Evolutionary conservation across 2,329 filamentous ascomycete genomes (phyloP), one percentile per base, ranked within the genome.

Genomic region (Exophiala dermatitidis): DNA sequence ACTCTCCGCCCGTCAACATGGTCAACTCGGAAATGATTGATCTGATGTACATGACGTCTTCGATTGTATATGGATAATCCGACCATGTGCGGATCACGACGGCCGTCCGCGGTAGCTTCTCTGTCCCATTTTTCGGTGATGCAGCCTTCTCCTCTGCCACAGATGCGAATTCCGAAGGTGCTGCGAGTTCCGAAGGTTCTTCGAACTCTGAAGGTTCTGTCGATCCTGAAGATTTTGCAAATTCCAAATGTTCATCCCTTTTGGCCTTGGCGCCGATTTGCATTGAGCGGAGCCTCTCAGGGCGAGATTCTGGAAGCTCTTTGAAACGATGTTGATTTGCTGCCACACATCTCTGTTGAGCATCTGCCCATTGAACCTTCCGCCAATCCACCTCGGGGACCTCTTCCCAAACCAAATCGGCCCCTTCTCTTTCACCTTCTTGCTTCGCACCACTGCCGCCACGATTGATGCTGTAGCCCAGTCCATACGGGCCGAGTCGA

Each of bases 381-480:
- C 82, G 77, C 69, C 83, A 97, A 68, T 95, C 88, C 7, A 96
- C 83, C 55, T 86, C 82, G 2, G 82, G 77, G 3, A 75, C 73
- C 44, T 81, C 77, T 8, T 80, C 76, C 90, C 90, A 96, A 5
- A 95, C 84, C 26, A 79, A 74, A 40, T 90, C 85, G n/a, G 82
- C 78, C 2, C 89, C 90, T 60, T 93, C 86, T 46, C 78, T 82
- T 58, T 96, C 87, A 26, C 89, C 89, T 63, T 90, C 83, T 68
- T 94, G 80, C 7, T 88, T 90, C n/a, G 87, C 83, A 3, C 91
- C 90, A 29, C 86, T 82, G 1, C 91, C 91, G 8, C 91, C 91
- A 59, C 79, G 82, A 53, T 83, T 82, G 33, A 79, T 74, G 32
- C 86, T 88, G 68, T 97, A 97, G 5, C 91, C 91, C 57, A 89